Percentiles rank a stretch among this genome's conserved stretches.
phyloP scores from a whole-genome alignment of 257 asterid genomes.

The Cruciata laevipes region DNA sequence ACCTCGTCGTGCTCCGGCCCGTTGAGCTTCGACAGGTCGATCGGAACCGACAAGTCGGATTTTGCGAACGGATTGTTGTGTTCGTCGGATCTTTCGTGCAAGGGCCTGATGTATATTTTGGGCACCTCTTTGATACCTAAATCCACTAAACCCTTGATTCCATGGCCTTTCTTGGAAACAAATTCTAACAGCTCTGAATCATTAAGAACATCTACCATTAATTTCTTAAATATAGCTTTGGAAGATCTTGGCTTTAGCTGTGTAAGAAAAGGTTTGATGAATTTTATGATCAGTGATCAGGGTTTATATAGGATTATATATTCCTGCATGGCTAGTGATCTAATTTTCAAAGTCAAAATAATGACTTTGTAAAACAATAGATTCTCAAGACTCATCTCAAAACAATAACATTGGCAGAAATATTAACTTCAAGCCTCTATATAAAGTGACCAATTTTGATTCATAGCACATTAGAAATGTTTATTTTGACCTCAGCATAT shows the following conservation, averaged over 20 bases:
- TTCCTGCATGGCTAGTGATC: no score
- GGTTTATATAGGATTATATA: not conserved
- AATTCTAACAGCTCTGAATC: not conserved
- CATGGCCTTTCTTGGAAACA: not conserved
- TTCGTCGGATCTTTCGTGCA: not conserved
- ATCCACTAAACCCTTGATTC: conserved; percentile 10
- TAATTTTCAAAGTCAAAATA: no score
- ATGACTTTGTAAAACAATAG: no score
- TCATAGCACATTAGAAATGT: no score
- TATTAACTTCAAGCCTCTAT: no score
- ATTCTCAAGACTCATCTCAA: no score
- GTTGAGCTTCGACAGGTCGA: conserved; percentile 13
- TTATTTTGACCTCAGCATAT: no score
- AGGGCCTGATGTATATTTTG: not conserved
- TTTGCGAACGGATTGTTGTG: not conserved
- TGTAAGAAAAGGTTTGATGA: not conserved
- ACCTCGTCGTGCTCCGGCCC: conserved; percentile 8
- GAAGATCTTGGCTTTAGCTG: no score
- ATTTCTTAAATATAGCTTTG: no score
- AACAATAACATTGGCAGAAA: no score
- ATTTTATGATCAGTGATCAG: no score
- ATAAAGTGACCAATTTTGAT: no score
- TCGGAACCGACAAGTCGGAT: conserved; percentile 3
- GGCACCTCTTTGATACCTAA: conserved; percentile 12
- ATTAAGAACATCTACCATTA: not conserved